A percentile compares a stretch with the other conserved stretches of the same genome.
Evolutionary conservation across 1,139 yeast species (phyloP).

Genomic region (Magnusiomyces suaveolens): DNA sequence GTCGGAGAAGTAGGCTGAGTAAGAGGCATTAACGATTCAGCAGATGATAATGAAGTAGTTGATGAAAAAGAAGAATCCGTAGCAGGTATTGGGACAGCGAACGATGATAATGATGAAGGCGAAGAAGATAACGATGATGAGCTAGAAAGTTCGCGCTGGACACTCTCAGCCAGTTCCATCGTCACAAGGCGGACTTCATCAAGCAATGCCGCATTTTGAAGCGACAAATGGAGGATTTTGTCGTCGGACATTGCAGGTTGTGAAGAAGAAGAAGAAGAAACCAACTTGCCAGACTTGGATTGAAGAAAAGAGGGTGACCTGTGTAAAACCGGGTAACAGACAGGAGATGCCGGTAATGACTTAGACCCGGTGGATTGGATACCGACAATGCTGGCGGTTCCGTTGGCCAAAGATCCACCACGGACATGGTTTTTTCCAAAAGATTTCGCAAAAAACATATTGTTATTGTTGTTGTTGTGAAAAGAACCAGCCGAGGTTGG

Average conservation of each 20-base stretch:
- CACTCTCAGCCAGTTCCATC: constrained; percentile 32
- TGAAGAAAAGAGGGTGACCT: neutral
- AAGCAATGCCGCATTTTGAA: constrained; percentile 16
- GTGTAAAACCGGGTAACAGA: neutral
- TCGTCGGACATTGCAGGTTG: neutral
- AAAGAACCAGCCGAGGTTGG: too few species aligned
- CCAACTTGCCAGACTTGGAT: neutral
- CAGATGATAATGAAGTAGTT: neutral
- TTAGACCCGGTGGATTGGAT: neutral
- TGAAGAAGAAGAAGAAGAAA: neutral
- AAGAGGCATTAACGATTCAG: neutral
- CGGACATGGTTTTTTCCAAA: too few species aligned
- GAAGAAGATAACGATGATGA: neutral
- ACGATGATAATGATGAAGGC: neutral
- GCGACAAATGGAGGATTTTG: neutral
- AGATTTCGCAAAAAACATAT: too few species aligned
- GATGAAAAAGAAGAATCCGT: neutral
- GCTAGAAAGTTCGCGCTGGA: neutral
- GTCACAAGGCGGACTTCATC: constrained; percentile 32
- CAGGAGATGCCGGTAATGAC: neutral
- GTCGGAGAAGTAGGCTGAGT: neutral
- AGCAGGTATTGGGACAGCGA: constrained; percentile 6
- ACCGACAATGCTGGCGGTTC: neutral
- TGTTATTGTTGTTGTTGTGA: too few species aligned
- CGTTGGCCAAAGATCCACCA: neutral